phyloP scores from a whole-genome alignment of 2,329 filamentous ascomycete species.

The Trichoderma atrobrunneum region DNA sequence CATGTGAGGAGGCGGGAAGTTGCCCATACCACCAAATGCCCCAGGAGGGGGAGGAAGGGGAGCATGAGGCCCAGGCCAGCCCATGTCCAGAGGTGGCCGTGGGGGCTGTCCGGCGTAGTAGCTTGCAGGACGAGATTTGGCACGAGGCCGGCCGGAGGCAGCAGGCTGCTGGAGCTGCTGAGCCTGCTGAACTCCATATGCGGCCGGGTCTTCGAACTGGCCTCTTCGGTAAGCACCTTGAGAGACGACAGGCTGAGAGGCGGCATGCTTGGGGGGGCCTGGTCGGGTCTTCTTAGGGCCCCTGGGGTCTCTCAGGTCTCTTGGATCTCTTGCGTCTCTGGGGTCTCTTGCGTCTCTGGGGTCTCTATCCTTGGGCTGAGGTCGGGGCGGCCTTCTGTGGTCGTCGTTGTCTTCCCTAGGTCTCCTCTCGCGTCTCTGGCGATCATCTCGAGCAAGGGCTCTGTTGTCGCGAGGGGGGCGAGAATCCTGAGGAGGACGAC shows the following conservation, averaged over 20 bases:
- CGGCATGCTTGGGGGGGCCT: constrained; percentile 31
- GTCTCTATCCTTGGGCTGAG: constrained; percentile 24
- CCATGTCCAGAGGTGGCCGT: constrained; percentile 28
- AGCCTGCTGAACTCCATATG: constrained; percentile 36
- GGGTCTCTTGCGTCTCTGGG: constrained; percentile 21
- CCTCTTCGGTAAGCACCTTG: constrained; percentile 32
- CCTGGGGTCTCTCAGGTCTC: constrained; percentile 27
- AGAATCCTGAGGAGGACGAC: constrained; percentile 21
- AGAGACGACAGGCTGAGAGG: constrained; percentile 34
- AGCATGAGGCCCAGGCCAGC: constrained; percentile 31
- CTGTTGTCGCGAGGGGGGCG: neutral
- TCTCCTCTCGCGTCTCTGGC: constrained; percentile 27
- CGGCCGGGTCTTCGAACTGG: constrained; percentile 36
- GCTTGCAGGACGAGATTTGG: constrained; percentile 35
- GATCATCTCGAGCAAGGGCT: constrained; percentile 26
- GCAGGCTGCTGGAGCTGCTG: constrained; percentile 36
- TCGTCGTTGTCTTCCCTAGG: constrained; percentile 25
- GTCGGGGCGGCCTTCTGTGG: constrained; percentile 15
- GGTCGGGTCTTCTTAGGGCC: constrained; percentile 31
- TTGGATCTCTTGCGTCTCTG: neutral
- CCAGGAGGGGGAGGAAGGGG: constrained; percentile 25
- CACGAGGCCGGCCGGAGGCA: constrained; percentile 32
- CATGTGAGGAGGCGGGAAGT: constrained; percentile 31
- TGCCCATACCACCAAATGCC: constrained; percentile 27
- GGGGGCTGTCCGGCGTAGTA: constrained; percentile 35